Evolutionary conservation across 495 filamentous ascomycete genomes (phyloP).

Genomic region (Trichoderma erinaceum): DNA sequence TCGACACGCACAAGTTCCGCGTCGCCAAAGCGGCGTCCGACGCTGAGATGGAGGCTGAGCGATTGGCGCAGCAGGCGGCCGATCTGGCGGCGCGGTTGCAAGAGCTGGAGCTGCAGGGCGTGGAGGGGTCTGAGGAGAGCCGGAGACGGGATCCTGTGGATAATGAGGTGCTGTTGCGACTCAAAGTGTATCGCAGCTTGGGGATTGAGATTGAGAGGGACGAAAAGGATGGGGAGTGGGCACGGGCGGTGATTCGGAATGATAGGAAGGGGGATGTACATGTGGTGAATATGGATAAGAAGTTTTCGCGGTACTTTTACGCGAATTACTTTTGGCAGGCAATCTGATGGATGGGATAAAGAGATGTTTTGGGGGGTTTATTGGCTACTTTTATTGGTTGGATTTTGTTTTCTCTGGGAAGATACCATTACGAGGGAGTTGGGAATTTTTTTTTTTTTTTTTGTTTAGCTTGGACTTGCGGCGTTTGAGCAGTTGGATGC

Average conservation of each 20-base stretch:
- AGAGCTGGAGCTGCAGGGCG: constrained; percentile 76
- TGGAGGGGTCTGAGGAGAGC: constrained; percentile 47
- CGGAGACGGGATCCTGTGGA: constrained; percentile 36
- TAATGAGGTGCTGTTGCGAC: constrained; percentile 57
- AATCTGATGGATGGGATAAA: constrained; percentile 47
- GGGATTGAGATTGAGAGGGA: constrained; percentile 87
- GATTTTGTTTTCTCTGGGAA: background rate
- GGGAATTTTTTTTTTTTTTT: background rate
- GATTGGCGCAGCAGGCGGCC: constrained; percentile 73
- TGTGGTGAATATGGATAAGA: constrained; percentile 88
- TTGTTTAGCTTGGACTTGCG: background rate
- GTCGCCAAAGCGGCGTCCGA: constrained; percentile 83
- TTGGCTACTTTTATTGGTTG: background rate
- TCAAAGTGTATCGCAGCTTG: constrained; percentile 86
- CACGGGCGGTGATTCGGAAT: constrained; percentile 79
- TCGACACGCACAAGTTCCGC: constrained; percentile 92
- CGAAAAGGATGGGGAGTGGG: constrained; percentile 68
- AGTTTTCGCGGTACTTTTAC: constrained; percentile 87
- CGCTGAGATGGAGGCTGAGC: constrained; percentile 85
- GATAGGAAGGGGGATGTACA: constrained; percentile 84
- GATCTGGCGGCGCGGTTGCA: constrained; percentile 68
- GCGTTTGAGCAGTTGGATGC: constrained; percentile 1
- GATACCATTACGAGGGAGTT: constrained; percentile 12
- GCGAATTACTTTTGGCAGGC: constrained; percentile 93
- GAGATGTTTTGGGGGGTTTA: background rate